Base-by-base conservation (phyloP, 257 asterid species). In the Solanum neorickii region DNA sequence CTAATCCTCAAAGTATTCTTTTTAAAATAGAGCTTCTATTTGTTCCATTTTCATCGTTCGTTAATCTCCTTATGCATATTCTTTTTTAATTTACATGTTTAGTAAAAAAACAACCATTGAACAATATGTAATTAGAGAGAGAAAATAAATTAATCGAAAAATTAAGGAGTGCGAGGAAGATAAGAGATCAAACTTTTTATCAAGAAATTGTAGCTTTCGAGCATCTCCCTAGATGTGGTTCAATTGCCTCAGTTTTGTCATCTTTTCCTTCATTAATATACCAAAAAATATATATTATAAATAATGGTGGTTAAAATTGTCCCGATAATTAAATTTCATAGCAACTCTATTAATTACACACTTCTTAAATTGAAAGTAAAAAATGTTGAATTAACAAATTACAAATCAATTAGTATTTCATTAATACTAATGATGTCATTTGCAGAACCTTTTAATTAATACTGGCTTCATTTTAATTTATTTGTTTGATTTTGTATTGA, bases 201-300 rank as follows among this genome's bases (percentile, higher is more conserved):
- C 92, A 5, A 94, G 95, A 86, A 21, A 93, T 7, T 86, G 91
- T 2, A 91, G 52, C 89, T 94, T 94, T 92, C 89, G 90, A 35
- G 37, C 31, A 2, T 94, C 94, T 47, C 92, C 91, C 46, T 83
- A 86, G 23, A 91, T 88, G 62, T 92, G 90, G 86, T 52, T 84
- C 49, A 94, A 90, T 20, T 89, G 88, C 86, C 87, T 33, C 84
- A 94, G 23, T 90, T 90, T 94, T 89, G 88, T 93, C 90, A 91
- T 0, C 88, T 94, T 94, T 39, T 33, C 89, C 97, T 94, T 72
- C 91, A 91, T 76, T 82, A 31, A 86, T 12, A 11, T 25, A 49
- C 31, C 86, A 0, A 7, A 29, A 13, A 25, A 44, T 4, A 62
- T 25, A 25, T 25, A 25, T 25, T 25, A 27, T 59, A 21, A 44